phyloP scores from a whole-genome alignment of 2,329 filamentous ascomycete genomes.

The Botryotinia globosa region DNA sequence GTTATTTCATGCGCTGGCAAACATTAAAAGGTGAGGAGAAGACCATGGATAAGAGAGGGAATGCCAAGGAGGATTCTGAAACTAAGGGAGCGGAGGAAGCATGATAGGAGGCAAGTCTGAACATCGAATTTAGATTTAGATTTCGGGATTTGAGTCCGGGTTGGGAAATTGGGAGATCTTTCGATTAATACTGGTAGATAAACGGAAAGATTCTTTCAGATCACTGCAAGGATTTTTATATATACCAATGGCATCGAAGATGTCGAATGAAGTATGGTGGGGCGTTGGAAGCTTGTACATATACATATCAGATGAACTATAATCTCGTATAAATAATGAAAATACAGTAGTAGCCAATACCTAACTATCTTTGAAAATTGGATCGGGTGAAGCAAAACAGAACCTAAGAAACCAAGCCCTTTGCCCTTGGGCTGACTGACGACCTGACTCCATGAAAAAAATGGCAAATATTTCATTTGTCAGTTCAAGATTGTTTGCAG shows the following conservation, averaged over 20 bases:
- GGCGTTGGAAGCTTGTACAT: neutral
- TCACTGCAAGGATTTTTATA: neutral
- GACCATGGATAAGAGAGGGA: neutral
- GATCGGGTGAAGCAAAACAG: neutral
- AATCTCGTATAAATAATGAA: neutral
- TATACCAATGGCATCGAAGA: neutral
- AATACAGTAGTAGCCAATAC: too few species aligned
- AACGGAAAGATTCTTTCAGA: neutral
- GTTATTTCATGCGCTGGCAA: slow-evolving; percentile 46
- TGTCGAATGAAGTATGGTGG: too few species aligned
- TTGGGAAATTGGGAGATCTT: neutral
- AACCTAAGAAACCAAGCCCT: neutral
- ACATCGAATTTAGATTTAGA: neutral
- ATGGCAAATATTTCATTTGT: neutral
- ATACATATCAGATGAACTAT: neutral
- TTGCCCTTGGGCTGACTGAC: neutral
- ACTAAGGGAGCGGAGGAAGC: neutral
- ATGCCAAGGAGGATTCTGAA: neutral
- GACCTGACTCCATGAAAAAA: neutral
- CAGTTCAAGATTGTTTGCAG: neutral
- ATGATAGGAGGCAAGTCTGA: neutral
- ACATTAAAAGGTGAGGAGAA: slow-evolving; percentile 32
- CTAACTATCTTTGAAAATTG: neutral
- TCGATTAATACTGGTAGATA: neutral
- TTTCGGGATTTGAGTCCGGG: rapidly evolving